A percentile compares a stretch with the other conserved stretches of the same genome.
These are phyloP conservation scores for Talaromyces sp. DNA, from an alignment of 2,329 filamentous ascomycete species.

Conservation along the genomic window DNA sequence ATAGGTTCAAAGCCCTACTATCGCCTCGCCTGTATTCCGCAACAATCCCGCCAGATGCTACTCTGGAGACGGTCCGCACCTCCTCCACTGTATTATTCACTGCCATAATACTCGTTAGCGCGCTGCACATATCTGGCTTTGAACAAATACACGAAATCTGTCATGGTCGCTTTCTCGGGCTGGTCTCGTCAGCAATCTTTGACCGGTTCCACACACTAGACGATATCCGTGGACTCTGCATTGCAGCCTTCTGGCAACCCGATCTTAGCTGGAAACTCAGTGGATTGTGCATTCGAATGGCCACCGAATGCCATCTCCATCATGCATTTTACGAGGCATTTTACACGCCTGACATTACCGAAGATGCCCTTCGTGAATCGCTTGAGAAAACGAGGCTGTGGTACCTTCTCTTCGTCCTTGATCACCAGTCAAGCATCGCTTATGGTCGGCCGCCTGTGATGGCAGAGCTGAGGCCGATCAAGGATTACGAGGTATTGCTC, in stretches of 20 bases:
- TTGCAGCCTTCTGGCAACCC: background rate
- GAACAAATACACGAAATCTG: background rate
- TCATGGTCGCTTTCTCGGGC: background rate
- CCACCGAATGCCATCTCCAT: background rate
- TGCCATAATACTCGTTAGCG: background rate
- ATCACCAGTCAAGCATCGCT: background rate
- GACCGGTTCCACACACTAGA: background rate
- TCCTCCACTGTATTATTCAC: background rate
- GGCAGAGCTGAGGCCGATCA: conserved; percentile 49
- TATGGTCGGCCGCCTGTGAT: background rate
- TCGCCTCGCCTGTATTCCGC: background rate
- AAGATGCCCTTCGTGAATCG: background rate
- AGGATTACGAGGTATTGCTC: conserved; percentile 44
- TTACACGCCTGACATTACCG: background rate
- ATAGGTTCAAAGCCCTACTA: background rate
- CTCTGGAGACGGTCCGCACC: background rate
- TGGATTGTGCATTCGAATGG: background rate
- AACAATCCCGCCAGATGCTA: background rate
- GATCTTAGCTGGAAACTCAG: background rate
- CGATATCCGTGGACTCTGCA: background rate
- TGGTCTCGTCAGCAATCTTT: background rate
- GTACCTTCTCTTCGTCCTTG: background rate
- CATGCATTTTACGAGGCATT: background rate
- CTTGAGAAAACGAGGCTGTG: background rate
- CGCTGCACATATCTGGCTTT: background rate